A percentile compares a stretch with the other conserved stretches of the same genome.
Evolutionary conservation across 495 filamentous ascomycete species (phyloP).

Genomic region (Aspergillus nanangensis): DNA sequence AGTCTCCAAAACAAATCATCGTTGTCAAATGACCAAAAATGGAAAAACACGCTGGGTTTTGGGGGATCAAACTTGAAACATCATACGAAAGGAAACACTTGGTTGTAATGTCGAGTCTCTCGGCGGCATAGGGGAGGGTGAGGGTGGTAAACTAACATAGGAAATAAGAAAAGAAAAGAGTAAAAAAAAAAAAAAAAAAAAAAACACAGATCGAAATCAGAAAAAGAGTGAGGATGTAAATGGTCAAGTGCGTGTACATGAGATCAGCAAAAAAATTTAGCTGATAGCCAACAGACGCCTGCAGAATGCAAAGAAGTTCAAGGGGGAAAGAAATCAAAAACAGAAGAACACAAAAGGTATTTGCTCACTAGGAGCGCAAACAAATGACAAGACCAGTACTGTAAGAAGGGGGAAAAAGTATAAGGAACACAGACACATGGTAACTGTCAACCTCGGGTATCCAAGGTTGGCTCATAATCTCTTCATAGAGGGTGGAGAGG

Average conservation of each 20-base stretch:
- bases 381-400: conserved; percentile 23
- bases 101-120: conserved; percentile 16
- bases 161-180: conserved; percentile 22
- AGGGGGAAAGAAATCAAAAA: conserved; percentile 24
- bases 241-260: conserved; percentile 27
- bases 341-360: conserved; percentile 27
- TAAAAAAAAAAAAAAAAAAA: conserved; percentile 17
- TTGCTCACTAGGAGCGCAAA: conserved; percentile 32
- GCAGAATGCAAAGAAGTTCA: conserved; percentile 42
- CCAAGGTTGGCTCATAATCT: too few species aligned
- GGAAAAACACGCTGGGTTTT: conserved; percentile 8
- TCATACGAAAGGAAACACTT: not conserved
- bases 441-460: too few species aligned
- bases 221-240: conserved; percentile 25
- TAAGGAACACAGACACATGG: conserved; percentile 5
- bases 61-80: conserved; percentile 1
- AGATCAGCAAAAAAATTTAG: conserved; percentile 33
- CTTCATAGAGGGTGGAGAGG: too few species aligned
- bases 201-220: conserved; percentile 17
- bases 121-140: conserved; percentile 9
- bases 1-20: conserved; percentile 22
- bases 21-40: conserved; percentile 13
- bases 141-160: conserved; percentile 13
- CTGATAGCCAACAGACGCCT: conserved; percentile 45
- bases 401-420: conserved; percentile 13